Evolutionary conservation across 2,329 filamentous ascomycete species (phyloP).

Genomic region (Aspergillus fumigatus): DNA sequence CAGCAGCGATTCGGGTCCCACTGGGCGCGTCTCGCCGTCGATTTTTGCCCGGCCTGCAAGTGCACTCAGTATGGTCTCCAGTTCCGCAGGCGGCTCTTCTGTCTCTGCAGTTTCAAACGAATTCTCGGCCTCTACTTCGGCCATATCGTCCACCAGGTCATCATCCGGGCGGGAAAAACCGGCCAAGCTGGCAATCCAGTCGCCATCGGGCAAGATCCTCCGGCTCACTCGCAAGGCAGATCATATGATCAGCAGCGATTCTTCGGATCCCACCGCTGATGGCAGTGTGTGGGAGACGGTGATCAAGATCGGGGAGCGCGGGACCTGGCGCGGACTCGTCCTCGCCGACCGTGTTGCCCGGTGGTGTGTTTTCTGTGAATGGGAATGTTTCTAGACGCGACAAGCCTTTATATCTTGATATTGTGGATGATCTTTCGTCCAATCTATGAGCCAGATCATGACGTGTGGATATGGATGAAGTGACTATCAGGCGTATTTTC

Average conservation of each 20-base stretch:
- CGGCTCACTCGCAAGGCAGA: conserved; percentile 52
- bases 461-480: no score
- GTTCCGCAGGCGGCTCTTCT: conserved; percentile 49
- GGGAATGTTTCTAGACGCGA: conserved; percentile 51
- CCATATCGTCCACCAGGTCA: conserved; percentile 49
- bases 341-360: conserved; percentile 61
- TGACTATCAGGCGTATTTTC: background rate
- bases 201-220: conserved; percentile 89
- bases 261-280: conserved; percentile 38
- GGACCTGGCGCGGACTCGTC: conserved; percentile 59
- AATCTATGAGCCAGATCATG: background rate
- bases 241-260: conserved; percentile 38
- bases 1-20: conserved; percentile 27
- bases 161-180: conserved; percentile 60
- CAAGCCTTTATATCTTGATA: background rate
- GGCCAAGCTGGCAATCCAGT: conserved; percentile 92
- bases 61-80: conserved; percentile 58
- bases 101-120: conserved; percentile 43
- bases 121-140: conserved; percentile 43
- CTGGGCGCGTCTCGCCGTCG: conserved; percentile 48
- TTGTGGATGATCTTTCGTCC: background rate
- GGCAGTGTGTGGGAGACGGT: conserved; percentile 63
- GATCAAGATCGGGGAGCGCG: conserved; percentile 62
- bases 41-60: conserved; percentile 52
- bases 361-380: conserved; percentile 67